These are phyloP conservation scores for Claviceps africana DNA, from an alignment of 2,329 filamentous ascomycete species.

Conservation along the genomic window DNA sequence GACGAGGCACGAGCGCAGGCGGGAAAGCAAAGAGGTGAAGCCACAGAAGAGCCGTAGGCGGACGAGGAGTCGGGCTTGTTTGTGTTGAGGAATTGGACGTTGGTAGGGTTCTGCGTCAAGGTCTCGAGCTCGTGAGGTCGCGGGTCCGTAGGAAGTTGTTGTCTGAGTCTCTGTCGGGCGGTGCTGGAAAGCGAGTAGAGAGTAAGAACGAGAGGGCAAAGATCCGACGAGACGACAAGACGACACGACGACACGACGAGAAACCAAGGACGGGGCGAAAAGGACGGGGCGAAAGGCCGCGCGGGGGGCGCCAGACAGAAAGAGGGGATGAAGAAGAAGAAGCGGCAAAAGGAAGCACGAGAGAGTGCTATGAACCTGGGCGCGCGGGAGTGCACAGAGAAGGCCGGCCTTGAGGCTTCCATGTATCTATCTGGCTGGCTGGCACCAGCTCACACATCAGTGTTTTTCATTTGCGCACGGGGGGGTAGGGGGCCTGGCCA, in stretches of 20 bases:
- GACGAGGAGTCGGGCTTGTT: neutral
- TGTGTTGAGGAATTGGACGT: neutral
- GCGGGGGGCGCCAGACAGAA: constrained; percentile 1
- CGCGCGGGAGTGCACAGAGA: too few relatives aligned
- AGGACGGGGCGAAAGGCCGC: neutral
- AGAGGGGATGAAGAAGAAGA: neutral
- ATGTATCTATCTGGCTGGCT: too few relatives aligned
- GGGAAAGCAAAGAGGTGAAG: neutral
- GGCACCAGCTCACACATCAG: too few relatives aligned
- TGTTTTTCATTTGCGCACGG: too few relatives aligned
- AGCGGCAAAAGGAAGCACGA: neutral
- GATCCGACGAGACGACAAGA: constrained; percentile 3
- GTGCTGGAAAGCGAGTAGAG: neutral
- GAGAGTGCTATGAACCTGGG: too few relatives aligned
- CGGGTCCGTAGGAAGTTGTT: neutral
- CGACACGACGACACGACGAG: too few relatives aligned
- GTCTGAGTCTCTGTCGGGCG: neutral
- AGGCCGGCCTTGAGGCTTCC: too few relatives aligned
- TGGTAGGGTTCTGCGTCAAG: too few relatives aligned
- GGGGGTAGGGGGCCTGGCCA: too few relatives aligned
- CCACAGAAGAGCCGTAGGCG: neutral
- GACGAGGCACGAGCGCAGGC: neutral
- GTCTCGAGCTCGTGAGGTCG: neutral
- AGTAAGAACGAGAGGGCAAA: neutral
- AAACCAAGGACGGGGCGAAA: constrained; percentile 2